A percentile compares a stretch with the other conserved stretches of the same genome.
phyloP scores from a whole-genome alignment of 176 grass and related monocot genomes.

The Oryza meyeriana region DNA sequence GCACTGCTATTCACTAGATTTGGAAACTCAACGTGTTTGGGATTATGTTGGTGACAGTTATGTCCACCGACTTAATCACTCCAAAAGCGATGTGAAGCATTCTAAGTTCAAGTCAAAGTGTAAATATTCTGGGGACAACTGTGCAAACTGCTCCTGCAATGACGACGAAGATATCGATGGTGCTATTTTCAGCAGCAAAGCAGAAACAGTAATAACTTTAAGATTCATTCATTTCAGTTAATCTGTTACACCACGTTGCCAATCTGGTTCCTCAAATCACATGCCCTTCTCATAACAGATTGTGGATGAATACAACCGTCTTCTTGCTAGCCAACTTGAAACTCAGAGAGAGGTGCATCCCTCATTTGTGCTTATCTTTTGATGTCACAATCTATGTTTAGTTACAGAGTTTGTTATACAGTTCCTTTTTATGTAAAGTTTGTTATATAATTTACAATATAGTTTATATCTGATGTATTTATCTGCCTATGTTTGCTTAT shows the following conservation, averaged over 20 bases:
- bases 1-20: conserved; percentile 91
- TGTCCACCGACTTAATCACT: conserved; percentile 92
- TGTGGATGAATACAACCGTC: conserved; percentile 85
- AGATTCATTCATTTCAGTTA: conserved; percentile 19
- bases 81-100: conserved; percentile 67
- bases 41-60: conserved; percentile 97
- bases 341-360: conserved; percentile 74
- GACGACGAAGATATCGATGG: conserved; percentile 63
- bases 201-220: conserved; percentile 54
- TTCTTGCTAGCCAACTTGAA: conserved; percentile 83
- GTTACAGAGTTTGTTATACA: background rate
- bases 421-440: background rate
- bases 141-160: conserved; percentile 42
- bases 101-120: conserved; percentile 62
- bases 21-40: conserved; percentile 91
- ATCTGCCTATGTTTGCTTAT: conserved; percentile 10
- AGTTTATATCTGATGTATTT: conserved; percentile 11
- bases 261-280: conserved; percentile 24
- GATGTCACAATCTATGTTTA: background rate
- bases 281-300: conserved; percentile 50
- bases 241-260: background rate
- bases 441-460: background rate
- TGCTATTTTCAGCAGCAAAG: conserved; percentile 79
- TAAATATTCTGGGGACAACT: conserved; percentile 48
- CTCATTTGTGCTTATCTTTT: conserved; percentile 14